Evolutionary conservation across 768 basidiomycete species (phyloP), one percentile per base, ranked within the genome.

Genomic region (Xerocomellus intermedius): DNA sequence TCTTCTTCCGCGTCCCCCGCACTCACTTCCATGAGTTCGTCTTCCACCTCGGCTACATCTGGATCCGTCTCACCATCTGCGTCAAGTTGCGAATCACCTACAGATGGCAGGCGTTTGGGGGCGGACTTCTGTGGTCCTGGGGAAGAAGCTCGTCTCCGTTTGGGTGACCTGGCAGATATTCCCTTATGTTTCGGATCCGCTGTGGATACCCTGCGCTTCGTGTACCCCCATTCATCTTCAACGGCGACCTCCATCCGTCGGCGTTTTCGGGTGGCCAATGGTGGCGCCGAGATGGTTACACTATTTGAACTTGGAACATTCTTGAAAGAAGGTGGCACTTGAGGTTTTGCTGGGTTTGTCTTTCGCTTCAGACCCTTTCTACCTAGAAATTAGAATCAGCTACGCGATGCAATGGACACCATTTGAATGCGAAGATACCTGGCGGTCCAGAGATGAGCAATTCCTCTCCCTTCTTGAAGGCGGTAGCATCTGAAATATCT

Each of bases 391-490:
- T 19, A 12, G 16, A 16, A 42, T 64, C 48, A 68, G 44, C 30
- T 2, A 42, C 32, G 22, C 32, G 2, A 22, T 24, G 14, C 2
- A 42, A 50, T 17, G 19, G n/a, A 50, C 32, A n/a, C 12, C 5
- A 24, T 36, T 5, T 22, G 4, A 17, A 6, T 5, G 30, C 17
- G 24, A 43, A 33, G 68, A 56, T 73, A 86, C 85, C 77, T 47
- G 85, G 85, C 43, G 85, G 85, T 0, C 86, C 85, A 21, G 76
- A 69, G 17, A 79, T 78, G 28, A 79, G 57, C 48, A 88, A 73
- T 39, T 76, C 75, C 55, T 89, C 86, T 49, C 80, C 82, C 19
- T 64, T 70, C 41, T 73, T 72, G 73, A 88, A 89, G 17, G 72
- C 66, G 21, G 66, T 68, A 47, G 84, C 59, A 57, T 84, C 73